phyloP scores from a whole-genome alignment of 345 rosid species.

The Anastatica hierochuntica region DNA sequence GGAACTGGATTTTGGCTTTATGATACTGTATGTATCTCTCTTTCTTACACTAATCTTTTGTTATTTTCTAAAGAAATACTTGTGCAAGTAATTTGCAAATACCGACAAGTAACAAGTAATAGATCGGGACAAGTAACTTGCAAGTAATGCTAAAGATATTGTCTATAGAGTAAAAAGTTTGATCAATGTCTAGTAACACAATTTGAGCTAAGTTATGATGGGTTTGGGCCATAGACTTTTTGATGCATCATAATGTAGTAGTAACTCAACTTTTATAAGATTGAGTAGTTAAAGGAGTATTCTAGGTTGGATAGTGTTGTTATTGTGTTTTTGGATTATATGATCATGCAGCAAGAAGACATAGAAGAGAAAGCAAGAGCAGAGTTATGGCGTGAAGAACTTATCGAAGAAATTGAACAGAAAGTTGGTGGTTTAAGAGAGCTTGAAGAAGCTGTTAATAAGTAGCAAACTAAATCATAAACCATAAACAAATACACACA shows the following conservation, averaged over 20 bases:
- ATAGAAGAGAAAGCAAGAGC: slow-evolving; percentile 84
- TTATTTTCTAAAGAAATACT: too few species aligned
- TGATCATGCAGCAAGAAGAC: slow-evolving; percentile 82
- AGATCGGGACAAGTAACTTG: too few species aligned
- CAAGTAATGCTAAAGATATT: too few species aligned
- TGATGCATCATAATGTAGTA: too few species aligned
- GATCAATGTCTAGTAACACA: neutral
- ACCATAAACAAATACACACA: neutral
- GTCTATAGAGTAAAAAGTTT: too few species aligned
- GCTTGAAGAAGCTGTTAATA: slow-evolving; percentile 69
- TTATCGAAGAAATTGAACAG: slow-evolving; percentile 91
- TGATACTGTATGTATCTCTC: slow-evolving; percentile 48
- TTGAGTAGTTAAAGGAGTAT: too few species aligned
- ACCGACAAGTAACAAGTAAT: too few species aligned
- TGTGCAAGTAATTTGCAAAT: too few species aligned
- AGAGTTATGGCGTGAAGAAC: slow-evolving; percentile 86
- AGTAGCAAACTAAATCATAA: slow-evolving; percentile 30
- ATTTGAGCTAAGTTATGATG: too few species aligned
- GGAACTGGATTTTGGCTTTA: slow-evolving; percentile 86
- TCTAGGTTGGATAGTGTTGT: neutral
- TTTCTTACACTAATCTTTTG: neutral
- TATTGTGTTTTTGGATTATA: neutral
- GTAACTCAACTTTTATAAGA: too few species aligned
- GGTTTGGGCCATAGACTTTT: neutral
- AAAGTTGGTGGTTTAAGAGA: slow-evolving; percentile 79